Conservation (phyloP, 306 rosid genomes). For the Gastrolobium bilobum region DNA sequence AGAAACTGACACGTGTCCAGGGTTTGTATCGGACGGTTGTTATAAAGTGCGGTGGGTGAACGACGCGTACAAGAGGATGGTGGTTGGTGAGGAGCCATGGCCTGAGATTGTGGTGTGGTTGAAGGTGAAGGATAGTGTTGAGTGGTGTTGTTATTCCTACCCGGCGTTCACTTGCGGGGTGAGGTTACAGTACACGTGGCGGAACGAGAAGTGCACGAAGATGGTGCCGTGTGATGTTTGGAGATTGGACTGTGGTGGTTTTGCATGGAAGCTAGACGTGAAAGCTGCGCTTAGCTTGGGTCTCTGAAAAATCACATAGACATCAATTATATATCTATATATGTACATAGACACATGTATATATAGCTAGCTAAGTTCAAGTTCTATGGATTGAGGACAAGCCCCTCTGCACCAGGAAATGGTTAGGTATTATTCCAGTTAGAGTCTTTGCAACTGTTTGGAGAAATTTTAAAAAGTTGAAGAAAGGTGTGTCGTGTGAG, state of each 20-base stretch:
- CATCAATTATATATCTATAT: constrained; percentile 1
- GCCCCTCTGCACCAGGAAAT: constrained; percentile 31
- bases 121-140: constrained; percentile 50
- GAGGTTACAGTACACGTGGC: constrained; percentile 66
- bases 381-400: constrained; percentile 39
- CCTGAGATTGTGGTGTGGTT: constrained; percentile 49
- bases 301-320: constrained; percentile 43
- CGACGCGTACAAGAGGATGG: constrained; percentile 72
- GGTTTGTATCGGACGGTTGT: constrained; percentile 72
- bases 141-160: constrained; percentile 41
- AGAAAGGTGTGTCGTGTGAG: neutral
- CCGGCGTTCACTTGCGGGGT: constrained; percentile 68
- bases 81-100: constrained; percentile 49
- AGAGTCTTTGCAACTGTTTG: constrained; percentile 26
- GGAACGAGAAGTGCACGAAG: constrained; percentile 61
- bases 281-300: constrained; percentile 81
- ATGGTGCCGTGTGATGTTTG: constrained; percentile 85
- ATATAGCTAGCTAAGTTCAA: neutral
- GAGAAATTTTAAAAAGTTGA: neutral
- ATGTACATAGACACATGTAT: neutral
- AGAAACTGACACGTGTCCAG: constrained; percentile 90
- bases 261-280: constrained; percentile 85
- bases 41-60: constrained; percentile 83
- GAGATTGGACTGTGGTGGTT: constrained; percentile 69
- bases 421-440: constrained; percentile 48